A percentile compares a stretch with the other conserved stretches of the same genome.
Evolutionary conservation across 257 asterid species (phyloP).

Genomic region (Solanum piurae): DNA sequence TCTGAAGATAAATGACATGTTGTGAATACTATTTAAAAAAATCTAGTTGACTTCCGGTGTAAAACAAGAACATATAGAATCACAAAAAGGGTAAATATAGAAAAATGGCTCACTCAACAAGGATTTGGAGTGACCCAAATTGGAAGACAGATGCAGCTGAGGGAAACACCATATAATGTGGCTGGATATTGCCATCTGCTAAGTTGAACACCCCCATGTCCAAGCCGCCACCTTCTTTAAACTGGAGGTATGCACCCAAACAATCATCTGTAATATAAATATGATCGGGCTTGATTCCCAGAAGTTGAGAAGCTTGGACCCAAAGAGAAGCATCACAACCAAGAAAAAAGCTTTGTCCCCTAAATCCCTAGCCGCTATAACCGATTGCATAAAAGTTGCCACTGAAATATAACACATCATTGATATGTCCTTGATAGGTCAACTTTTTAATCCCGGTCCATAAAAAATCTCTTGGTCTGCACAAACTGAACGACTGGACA

Average conservation of each 20-base stretch:
- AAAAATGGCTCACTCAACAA: background rate
- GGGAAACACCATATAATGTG: too few species aligned
- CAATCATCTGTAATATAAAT: background rate
- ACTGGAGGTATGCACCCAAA: background rate
- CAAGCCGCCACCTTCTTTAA: background rate
- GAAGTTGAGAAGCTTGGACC: background rate
- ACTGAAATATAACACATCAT: background rate
- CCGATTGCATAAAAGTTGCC: background rate
- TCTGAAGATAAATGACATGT: background rate
- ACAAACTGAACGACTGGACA: background rate
- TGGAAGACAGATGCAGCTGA: background rate
- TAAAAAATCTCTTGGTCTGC: background rate
- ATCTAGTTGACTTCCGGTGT: background rate
- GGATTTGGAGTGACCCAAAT: background rate
- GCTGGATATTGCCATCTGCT: background rate
- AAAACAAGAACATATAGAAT: background rate
- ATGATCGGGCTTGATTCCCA: background rate
- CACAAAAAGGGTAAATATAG: background rate
- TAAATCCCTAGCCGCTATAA: too few species aligned
- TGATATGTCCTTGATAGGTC: too few species aligned
- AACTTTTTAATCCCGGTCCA: background rate
- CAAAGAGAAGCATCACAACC: background rate
- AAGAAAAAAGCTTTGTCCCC: background rate
- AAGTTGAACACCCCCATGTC: background rate
- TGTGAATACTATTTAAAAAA: background rate